These are phyloP conservation scores for Caloboletus inedulis DNA, from an alignment of 1,284 basidiomycete genomes.

Conservation along the genomic window DNA sequence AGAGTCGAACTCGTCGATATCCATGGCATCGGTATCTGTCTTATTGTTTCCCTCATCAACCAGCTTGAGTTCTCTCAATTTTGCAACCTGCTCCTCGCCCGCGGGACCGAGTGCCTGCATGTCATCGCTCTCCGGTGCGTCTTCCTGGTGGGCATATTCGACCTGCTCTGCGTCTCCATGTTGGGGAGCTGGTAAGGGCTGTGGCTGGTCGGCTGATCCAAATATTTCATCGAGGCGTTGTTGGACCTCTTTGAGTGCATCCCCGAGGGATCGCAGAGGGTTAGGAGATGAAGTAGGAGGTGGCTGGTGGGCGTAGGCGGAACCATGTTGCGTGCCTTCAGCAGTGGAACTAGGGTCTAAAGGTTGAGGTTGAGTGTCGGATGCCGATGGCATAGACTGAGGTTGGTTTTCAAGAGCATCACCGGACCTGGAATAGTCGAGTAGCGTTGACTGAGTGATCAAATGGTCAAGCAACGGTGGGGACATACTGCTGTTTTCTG, in stretches of 20 bases:
- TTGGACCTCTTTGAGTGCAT: constrained; percentile 81
- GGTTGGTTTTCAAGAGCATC: constrained; percentile 11
- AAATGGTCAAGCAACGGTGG: not conserved
- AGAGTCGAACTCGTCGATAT: constrained; percentile 39
- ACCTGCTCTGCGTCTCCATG: constrained; percentile 48
- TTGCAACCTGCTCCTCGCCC: constrained; percentile 78
- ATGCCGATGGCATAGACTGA: constrained; percentile 6
- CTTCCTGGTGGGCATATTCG: constrained; percentile 65
- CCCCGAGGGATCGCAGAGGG: constrained; percentile 81
- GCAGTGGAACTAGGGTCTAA: constrained; percentile 37
- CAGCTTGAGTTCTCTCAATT: constrained; percentile 77
- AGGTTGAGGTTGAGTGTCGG: constrained; percentile 18
- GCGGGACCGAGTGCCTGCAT: constrained; percentile 92
- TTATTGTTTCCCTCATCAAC: constrained; percentile 54
- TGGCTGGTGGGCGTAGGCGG: constrained; percentile 37
- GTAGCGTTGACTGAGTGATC: not conserved
- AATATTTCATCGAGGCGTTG: constrained; percentile 82
- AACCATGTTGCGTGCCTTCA: constrained; percentile 46
- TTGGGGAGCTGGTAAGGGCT: constrained; percentile 19
- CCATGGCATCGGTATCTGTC: constrained; percentile 40
- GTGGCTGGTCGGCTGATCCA: constrained; percentile 40
- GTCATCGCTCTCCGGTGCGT: constrained; percentile 63
- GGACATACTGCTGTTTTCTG: constrained; percentile 32
- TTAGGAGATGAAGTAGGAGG: constrained; percentile 46
- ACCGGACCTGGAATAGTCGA: constrained; percentile 4